Percentiles rank a stretch among this genome's conserved stretches.
Evolutionary conservation across 2,329 filamentous ascomycete species (phyloP).

Genomic region (Coniochaeta hoffmannii): DNA sequence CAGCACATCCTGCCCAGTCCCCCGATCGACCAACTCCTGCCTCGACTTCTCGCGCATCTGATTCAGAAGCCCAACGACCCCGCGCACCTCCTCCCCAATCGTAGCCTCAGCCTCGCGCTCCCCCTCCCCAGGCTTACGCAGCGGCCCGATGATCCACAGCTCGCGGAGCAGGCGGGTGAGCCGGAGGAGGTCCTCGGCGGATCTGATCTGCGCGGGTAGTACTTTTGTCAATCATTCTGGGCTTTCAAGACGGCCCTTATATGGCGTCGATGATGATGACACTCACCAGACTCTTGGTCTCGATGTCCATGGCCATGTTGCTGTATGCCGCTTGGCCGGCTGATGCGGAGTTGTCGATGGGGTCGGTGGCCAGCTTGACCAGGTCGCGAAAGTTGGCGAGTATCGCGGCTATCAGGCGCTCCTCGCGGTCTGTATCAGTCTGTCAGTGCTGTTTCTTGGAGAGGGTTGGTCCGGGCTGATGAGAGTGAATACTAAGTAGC

Average conservation of each 20-base stretch:
- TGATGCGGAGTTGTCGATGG: slow-evolving; percentile 21
- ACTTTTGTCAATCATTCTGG: background rate
- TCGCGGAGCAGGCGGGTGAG: slow-evolving; percentile 41
- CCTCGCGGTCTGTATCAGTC: slow-evolving; percentile 32
- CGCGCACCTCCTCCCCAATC: slow-evolving; percentile 27
- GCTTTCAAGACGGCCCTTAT: background rate
- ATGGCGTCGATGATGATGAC: background rate
- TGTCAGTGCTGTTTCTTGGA: background rate
- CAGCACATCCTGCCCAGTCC: slow-evolving; percentile 2
- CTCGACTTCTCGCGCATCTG: slow-evolving; percentile 18
- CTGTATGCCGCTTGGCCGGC: slow-evolving; percentile 30
- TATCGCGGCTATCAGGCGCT: slow-evolving; percentile 35
- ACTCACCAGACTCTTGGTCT: slow-evolving; percentile 27
- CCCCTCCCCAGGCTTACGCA: slow-evolving; percentile 34
- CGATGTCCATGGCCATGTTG: slow-evolving; percentile 30
- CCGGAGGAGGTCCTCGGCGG: slow-evolving; percentile 34
- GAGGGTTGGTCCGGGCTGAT: background rate
- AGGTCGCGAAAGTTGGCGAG: slow-evolving; percentile 36
- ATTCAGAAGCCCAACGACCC: slow-evolving; percentile 25
- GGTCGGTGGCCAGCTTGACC: slow-evolving; percentile 27
- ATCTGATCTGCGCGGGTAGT: slow-evolving; percentile 32
- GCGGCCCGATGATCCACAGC: slow-evolving; percentile 40
- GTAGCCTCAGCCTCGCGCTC: slow-evolving; percentile 26
- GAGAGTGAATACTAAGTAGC: background rate
- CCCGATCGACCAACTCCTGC: slow-evolving; percentile 11